Base-by-base conservation (phyloP, 306 rosid genomes). In the Pyrus communis region DNA sequence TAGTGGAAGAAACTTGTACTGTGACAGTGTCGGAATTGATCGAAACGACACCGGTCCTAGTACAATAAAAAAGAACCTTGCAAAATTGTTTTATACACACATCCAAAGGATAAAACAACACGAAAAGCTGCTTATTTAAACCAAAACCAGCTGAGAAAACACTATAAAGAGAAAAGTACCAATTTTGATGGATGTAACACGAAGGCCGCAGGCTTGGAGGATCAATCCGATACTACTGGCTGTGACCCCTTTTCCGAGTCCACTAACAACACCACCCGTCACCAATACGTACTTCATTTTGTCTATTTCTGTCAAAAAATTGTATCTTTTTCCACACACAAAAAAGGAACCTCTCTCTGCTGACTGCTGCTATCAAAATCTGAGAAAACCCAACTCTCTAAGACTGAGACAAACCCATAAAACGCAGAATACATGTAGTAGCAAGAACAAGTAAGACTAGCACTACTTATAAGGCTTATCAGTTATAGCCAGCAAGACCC, bases 261-360 rank as follows among this genome's bases (percentile, higher is more conserved):
- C 97, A 82, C 97, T 92, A 11, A 92, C 97, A 80, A 92, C 97
- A 72, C 97, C 97, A 86, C 97, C 97, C 21, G 96, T 92, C 82
- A 92, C 97, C 88, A 92, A 83, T 42, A 92, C 90, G 73, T 88
- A 92, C 92, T 90, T 92, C 97, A 92, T 92, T 79, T 65, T 83
- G 49, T 80, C 77, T 78, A 55, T 65, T 23, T 68, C 28, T 19
- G 52, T 42, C 46, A 62, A 19, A 62, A 45, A 75, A 35, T 43
- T 21, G 70, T 21, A 19, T 35, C 42, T 8, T 66, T 63, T 49
- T 54, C 45, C 46, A 33, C 54, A 21, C 21, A 51, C 55, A 49
- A 15, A 27, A 62, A 45, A 73, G 71, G 82, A 76, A 62, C 75
- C 43, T 49, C 27, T 12, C 73, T 79, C 82, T 60, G 67, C 82